Conservation (phyloP, 2,329 filamentous ascomycete genomes). For the Tolypocladium ovalisporum region DNA sequence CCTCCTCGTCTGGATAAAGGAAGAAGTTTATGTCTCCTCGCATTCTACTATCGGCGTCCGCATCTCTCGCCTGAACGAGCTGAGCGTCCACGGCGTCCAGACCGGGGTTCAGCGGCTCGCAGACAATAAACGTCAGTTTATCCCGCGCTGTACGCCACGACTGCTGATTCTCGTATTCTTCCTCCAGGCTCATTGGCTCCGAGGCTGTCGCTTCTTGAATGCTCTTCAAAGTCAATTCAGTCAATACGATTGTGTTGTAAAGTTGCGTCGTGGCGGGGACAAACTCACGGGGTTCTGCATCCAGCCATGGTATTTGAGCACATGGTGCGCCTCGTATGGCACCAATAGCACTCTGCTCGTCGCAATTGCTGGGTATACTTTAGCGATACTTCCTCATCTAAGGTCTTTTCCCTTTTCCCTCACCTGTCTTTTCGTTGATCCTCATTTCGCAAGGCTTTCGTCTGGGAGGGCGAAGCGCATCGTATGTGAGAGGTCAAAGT, state of each 20-base stretch:
- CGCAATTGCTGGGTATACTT: slow-evolving; percentile 44
- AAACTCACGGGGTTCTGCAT: slow-evolving; percentile 64
- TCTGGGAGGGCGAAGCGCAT: neutral
- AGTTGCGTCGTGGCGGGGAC: neutral
- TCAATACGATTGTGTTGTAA: neutral
- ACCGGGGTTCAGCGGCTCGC: slow-evolving; percentile 31
- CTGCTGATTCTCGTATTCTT: slow-evolving; percentile 86
- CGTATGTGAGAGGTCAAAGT: neutral
- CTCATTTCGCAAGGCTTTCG: slow-evolving; percentile 21
- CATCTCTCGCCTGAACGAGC: slow-evolving; percentile 21
- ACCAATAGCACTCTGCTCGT: slow-evolving; percentile 62
- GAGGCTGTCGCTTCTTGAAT: slow-evolving; percentile 82
- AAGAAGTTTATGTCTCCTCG: slow-evolving; percentile 77
- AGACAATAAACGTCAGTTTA: slow-evolving; percentile 89
- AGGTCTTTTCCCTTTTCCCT: neutral
- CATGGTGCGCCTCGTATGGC: slow-evolving; percentile 74
- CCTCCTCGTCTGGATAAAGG: slow-evolving; percentile 48
- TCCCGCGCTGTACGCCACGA: slow-evolving; percentile 74
- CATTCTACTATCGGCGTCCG: slow-evolving; percentile 49
- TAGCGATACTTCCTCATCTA: neutral
- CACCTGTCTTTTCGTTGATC: slow-evolving; percentile 33
- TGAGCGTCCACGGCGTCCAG: neutral
- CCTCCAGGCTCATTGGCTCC: slow-evolving; percentile 64
- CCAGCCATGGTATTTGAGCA: slow-evolving; percentile 76
- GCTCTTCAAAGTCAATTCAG: slow-evolving; percentile 31